Evolutionary conservation across 129 eudicot species (phyloP).

Genomic region (Daucus carota): DH1_v3.0 NC_030383.2:9596501-9597000

Average conservation of each 20-base stretch:
- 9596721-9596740: too few relatives aligned
- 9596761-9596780: too few relatives aligned
- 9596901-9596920: not conserved
- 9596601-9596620: too few relatives aligned
- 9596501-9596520: slow-evolving; percentile 72
- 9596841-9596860: not conserved
- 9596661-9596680: not conserved
- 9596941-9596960: not conserved
- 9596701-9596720: too few relatives aligned
- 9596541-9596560: slow-evolving; percentile 70
- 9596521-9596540: slow-evolving; percentile 99
- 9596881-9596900: not conserved
- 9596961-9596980: not conserved
- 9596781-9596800: too few relatives aligned
- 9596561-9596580: slow-evolving; percentile 52
- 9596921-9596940: too few relatives aligned
- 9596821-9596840: not conserved
- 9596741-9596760: too few relatives aligned
- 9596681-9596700: not conserved
- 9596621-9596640: too few relatives aligned
- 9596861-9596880: too few relatives aligned
- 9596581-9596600: not conserved
- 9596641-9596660: not conserved
- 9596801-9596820: not conserved
- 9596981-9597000: not conserved